phyloP scores from a whole-genome alignment of 495 filamentous ascomycete species.

The Astrothelium subdiscretum region DNA sequence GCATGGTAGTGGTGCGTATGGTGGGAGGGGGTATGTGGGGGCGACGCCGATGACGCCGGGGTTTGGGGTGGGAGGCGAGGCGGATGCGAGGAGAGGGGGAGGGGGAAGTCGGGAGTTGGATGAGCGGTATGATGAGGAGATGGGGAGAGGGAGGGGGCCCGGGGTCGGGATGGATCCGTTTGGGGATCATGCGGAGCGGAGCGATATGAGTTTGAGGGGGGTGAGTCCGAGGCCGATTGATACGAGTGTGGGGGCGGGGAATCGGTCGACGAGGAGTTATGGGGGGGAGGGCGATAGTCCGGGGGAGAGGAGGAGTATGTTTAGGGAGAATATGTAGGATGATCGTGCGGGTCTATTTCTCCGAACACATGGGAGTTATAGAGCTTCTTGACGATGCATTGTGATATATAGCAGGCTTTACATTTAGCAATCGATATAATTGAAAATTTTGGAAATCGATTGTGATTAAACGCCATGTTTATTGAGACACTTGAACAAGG shows the following conservation, averaged over 20 bases:
- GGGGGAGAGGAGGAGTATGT: conserved; percentile 45
- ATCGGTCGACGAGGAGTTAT: conserved; percentile 15
- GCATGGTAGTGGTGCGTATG: conserved; percentile 23
- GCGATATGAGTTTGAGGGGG: conserved; percentile 25
- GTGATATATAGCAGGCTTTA: neutral
- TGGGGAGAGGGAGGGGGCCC: conserved; percentile 13
- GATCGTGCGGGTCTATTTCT: neutral
- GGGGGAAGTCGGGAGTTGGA: conserved; percentile 26
- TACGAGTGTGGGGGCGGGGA: conserved; percentile 10
- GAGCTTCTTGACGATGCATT: neutral
- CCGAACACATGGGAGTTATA: neutral
- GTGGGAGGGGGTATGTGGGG: conserved; percentile 26
- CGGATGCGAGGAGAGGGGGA: conserved; percentile 19
- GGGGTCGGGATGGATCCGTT: conserved; percentile 24
- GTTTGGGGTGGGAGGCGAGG: conserved; percentile 8
- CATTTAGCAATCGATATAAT: neutral
- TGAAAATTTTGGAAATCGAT: neutral
- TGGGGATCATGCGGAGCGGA: conserved; percentile 24
- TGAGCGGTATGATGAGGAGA: conserved; percentile 23
- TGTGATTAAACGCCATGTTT: neutral
- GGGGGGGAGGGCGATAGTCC: conserved; percentile 32
- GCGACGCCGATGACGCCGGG: conserved; percentile 11
- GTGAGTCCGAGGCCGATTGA: conserved; percentile 31
- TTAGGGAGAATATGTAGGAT: conserved; percentile 37
- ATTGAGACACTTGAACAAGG: neutral